Base-by-base conservation (phyloP, 106 monocot species). In the Amphibolis antarctica region DNA sequence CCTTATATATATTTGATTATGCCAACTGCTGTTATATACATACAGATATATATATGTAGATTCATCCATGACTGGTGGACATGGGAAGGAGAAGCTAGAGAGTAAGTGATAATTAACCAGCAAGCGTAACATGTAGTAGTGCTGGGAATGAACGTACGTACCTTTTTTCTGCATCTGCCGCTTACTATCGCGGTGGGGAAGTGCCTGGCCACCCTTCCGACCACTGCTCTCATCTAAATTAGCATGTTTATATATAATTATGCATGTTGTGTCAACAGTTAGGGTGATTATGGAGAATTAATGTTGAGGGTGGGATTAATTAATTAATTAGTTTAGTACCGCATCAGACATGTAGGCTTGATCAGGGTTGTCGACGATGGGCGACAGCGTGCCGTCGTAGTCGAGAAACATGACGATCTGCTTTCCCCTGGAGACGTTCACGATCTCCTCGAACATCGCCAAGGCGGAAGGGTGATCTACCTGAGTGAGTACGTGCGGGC, bases 351-450 rank as follows among this genome's bases (percentile, higher is more conserved):
- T 77, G 77, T 71, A 77, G 15, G 77, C 77, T 31, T 29, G 43
- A 17, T 77, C 77, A 3, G 77, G 77, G 42, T 77, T 71, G 20
- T 77, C 77, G 23, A 77, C 77, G 59, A 77, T 77, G 1, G 77
- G 77, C 10, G 77, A 71, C 18, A 77, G 49, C 15, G 77, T 77
- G 17, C 77, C 77, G 14, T 77, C 77, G 55, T 77, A 77, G 53
- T 77, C 77, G 25, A 77, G 59, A 29, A 77, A 77, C 66, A 77
- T 67, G 20, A 62, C 77, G 22, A 77, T 77, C 71, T 72, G 26
- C 61, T 77, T 77, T 60, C 66, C 77, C 61, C 67, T 67, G 18
- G 62, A 77, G 21, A 48, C 44, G 18, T 26, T 55, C 43, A 46
- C 62, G 17, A 77, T 72, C 58, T 77, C 61, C 66, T 67, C 66